Conservation (phyloP, 352 stramenopile species). For the Pythium insidiosum region DNA sequence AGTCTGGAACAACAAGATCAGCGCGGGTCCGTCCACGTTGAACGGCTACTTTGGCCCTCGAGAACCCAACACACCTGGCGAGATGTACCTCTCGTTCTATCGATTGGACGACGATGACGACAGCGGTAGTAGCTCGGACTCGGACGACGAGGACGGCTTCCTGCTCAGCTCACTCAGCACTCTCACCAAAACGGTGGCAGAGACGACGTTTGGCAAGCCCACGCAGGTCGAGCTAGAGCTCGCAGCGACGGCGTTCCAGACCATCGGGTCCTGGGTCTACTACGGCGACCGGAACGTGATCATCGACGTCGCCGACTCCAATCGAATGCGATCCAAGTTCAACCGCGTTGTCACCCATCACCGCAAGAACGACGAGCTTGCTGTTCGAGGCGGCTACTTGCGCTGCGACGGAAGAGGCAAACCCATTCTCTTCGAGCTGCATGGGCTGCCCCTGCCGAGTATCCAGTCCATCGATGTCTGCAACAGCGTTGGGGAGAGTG, state of each 20-base stretch:
- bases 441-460: constrained; percentile 39
- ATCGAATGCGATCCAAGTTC: constrained; percentile 75
- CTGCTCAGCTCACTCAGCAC: constrained; percentile 10
- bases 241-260: constrained; percentile 34
- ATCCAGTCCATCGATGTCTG: constrained; percentile 48
- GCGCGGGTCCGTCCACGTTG: constrained; percentile 59
- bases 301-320: constrained; percentile 77
- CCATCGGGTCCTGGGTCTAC: constrained; percentile 65
- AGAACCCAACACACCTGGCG: constrained; percentile 52
- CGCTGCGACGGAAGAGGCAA: constrained; percentile 72
- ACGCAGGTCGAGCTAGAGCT: constrained; percentile 49
- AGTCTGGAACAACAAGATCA: constrained; percentile 87
- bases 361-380: constrained; percentile 47
- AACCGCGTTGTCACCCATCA: constrained; percentile 80
- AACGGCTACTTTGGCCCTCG: constrained; percentile 75
- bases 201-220: constrained; percentile 58
- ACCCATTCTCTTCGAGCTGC: constrained; percentile 63
- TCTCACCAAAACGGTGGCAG: constrained; percentile 58
- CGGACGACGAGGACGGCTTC: not conserved
- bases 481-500: not conserved
- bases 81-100: constrained; percentile 80
- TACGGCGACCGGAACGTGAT: constrained; percentile 72
- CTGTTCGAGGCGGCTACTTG: constrained; percentile 60
- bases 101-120: constrained; percentile 58
- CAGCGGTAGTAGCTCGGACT: constrained; percentile 7